phyloP scores from a whole-genome alignment of 768 basidiomycete genomes.

The Hygrocybe coccinea region DNA sequence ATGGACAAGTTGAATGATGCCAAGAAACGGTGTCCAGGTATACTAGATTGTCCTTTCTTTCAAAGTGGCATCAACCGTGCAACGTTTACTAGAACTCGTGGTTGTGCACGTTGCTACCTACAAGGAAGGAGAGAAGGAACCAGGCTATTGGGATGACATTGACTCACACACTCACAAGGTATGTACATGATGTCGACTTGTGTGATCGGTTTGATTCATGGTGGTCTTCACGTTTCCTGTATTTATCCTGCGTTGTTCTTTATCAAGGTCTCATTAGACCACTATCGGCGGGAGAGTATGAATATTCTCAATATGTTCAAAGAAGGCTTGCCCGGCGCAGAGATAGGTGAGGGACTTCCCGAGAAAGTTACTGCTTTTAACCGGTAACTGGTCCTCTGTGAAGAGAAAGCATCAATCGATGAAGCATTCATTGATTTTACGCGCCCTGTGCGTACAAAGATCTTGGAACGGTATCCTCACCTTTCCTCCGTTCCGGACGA shows the following conservation, averaged over 20 bases:
- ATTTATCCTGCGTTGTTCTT: background rate
- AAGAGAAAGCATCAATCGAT: slow-evolving; percentile 97
- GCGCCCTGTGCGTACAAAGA: slow-evolving; percentile 64
- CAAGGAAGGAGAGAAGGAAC: slow-evolving; percentile 78
- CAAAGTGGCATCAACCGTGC: background rate
- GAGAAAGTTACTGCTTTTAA: background rate
- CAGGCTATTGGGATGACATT: slow-evolving; percentile 88
- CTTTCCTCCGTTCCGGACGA: slow-evolving; percentile 65
- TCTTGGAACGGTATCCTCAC: slow-evolving; percentile 74
- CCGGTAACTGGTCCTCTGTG: background rate
- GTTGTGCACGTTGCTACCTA: slow-evolving; percentile 95
- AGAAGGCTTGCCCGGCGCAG: slow-evolving; percentile 68
- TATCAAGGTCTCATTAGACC: slow-evolving; percentile 80
- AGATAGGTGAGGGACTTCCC: slow-evolving; percentile 59
- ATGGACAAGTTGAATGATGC: slow-evolving; percentile 83
- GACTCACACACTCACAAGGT: slow-evolving; percentile 93
- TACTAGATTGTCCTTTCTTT: background rate
- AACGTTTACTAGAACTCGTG: slow-evolving; percentile 43
- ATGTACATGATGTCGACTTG: slow-evolving; percentile 1
- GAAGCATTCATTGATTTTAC: slow-evolving; percentile 96
- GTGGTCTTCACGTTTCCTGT: background rate
- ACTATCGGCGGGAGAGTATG: slow-evolving; percentile 84
- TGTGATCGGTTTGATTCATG: no score
- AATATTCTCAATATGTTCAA: slow-evolving; percentile 85
- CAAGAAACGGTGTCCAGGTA: slow-evolving; percentile 69